phyloP scores from a whole-genome alignment of 2,329 filamentous ascomycete species.

The Pseudocercospora eumusae region DNA sequence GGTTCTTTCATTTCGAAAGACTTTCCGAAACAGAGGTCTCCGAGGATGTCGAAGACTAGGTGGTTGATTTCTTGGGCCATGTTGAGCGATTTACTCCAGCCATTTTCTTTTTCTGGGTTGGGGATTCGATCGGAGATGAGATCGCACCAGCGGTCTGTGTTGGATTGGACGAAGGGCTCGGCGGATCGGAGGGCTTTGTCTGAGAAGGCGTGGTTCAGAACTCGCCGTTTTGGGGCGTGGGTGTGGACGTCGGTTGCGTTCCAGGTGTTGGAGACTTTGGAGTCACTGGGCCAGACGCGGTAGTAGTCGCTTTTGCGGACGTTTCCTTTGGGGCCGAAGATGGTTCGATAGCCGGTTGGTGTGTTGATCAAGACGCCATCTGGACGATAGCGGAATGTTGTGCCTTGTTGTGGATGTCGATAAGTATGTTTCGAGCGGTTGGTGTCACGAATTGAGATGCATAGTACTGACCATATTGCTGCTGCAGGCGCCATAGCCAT shows the following conservation, averaged over 20 bases:
- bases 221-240: slow-evolving; percentile 23
- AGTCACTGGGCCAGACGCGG: slow-evolving; percentile 23
- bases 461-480: slow-evolving; percentile 23
- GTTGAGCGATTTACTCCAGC: slow-evolving; percentile 35
- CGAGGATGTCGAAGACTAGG: slow-evolving; percentile 51
- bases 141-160: slow-evolving; percentile 24
- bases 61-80: slow-evolving; percentile 47
- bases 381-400: slow-evolving; percentile 28
- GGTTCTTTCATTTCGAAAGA: slow-evolving; percentile 47
- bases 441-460: neutral
- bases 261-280: slow-evolving; percentile 24
- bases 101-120: neutral
- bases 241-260: slow-evolving; percentile 25
- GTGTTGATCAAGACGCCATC: slow-evolving; percentile 29
- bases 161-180: slow-evolving; percentile 25
- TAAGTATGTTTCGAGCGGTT: neutral
- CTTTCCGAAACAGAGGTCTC: slow-evolving; percentile 45
- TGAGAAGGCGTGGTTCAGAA: slow-evolving; percentile 27
- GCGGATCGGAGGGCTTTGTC: slow-evolving; percentile 24
- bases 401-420: slow-evolving; percentile 6
- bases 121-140: slow-evolving; percentile 11
- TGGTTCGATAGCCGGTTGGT: slow-evolving; percentile 23
- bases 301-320: slow-evolving; percentile 29
- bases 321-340: slow-evolving; percentile 29
- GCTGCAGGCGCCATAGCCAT: slow-evolving; percentile 24